Base-by-base conservation (phyloP, 306 rosid species). In the Parietaria judaica region DNA sequence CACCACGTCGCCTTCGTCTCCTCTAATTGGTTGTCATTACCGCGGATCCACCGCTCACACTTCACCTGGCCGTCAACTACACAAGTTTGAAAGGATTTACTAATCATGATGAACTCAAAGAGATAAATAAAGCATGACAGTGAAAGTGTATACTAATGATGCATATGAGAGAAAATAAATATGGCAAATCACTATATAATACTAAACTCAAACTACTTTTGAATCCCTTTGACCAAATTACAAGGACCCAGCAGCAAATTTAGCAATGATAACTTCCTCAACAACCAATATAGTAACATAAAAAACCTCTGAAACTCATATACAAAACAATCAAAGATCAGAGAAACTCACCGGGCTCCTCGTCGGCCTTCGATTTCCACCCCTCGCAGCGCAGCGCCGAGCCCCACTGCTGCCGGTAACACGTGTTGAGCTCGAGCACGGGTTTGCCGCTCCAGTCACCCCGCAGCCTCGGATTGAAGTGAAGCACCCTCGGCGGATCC, bases 361-460 rank as follows among this genome's bases (percentile, higher is more conserved):
- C 95, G 65, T 82, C 90, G 64, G 96, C 96, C 65, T 77, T 82
- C 0, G 99, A 86, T 70, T 79, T 86, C 96, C 94, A 92, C 7
- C 99, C 96, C 63, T 92, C 94, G 52, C 99, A 92, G 5, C 99
- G 80, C 46, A 75, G 68, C 3, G 99, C 74, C 5, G 88, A 52
- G 0, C 95, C 96, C 99, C 99, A 92, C 65, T 92, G 99, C 99
- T 87, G 87, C 63, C 99, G 68, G 51, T 92, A 92, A 76, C 99
- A 88, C 8, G 96, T 88, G 63, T 92, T 92, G 14, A 74, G 79
- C 80, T 92, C 99, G 70, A 92, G 78, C 16, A 92, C 95, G 2
- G 96, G 96, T 58, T 60, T 88, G 13, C 84, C 87, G 59, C 95
- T 84, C 99, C 99, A 92, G 78, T 92, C 99, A 34, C 99, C 99